A percentile compares a stretch with the other conserved stretches of the same genome.
These are phyloP conservation scores for Coleophoma crateriformis DNA, from an alignment of 2,329 filamentous ascomycete genomes.

Conservation along the genomic window DNA sequence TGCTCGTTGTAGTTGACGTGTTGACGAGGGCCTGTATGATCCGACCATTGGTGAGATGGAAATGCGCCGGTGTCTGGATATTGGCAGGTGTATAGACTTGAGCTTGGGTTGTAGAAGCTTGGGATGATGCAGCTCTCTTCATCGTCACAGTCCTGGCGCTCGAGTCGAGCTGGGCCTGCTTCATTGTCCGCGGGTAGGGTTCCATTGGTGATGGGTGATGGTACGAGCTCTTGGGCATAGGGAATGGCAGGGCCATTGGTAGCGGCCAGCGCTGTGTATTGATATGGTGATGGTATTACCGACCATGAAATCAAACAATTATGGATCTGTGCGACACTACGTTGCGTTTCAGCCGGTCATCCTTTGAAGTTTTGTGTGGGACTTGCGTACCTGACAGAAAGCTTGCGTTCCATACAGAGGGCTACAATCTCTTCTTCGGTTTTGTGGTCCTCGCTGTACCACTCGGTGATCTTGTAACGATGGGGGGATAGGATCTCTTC, in stretches of 20 bases:
- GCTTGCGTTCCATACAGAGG: slow-evolving; percentile 7
- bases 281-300: slow-evolving; percentile 2
- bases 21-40: background rate
- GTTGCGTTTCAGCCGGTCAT: slow-evolving; percentile 2
- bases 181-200: background rate
- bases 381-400: slow-evolving; percentile 14
- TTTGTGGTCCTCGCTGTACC: slow-evolving; percentile 15
- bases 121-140: too few species aligned
- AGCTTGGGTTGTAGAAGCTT: too few species aligned
- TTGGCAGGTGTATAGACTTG: too few species aligned
- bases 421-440: slow-evolving; percentile 15
- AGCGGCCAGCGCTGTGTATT: background rate
- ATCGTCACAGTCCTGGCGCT: too few species aligned
- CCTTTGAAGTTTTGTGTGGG: background rate
- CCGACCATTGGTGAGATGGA: background rate
- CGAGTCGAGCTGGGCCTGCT: background rate
- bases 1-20: slow-evolving; percentile 6
- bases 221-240: too few species aligned
- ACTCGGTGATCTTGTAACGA: slow-evolving; percentile 12
- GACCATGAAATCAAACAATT: slow-evolving; percentile 13
- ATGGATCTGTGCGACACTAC: slow-evolving; percentile 14
- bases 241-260: background rate
- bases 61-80: background rate
- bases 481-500: slow-evolving; percentile 17
- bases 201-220: background rate